A percentile compares a stretch with the other conserved stretches of the same genome.
phyloP scores from a whole-genome alignment of 768 basidiomycete genomes.

The Phlebiopsis flavidoalba region DNA sequence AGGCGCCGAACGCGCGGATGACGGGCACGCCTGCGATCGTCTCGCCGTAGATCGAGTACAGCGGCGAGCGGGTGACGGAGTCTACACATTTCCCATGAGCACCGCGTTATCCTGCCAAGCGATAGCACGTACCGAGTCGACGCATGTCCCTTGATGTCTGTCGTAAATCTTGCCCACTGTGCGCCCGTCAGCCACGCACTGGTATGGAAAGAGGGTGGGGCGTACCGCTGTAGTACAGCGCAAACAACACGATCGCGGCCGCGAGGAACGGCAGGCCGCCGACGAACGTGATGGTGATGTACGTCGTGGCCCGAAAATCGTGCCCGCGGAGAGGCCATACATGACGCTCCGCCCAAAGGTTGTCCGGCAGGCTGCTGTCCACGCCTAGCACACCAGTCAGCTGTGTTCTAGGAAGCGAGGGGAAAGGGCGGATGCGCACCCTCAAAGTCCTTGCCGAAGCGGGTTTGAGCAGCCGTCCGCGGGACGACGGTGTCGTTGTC shows the following conservation, averaged over 20 bases:
- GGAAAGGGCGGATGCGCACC: constrained; percentile 27
- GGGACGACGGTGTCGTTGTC: constrained; percentile 63
- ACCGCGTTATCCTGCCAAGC: too few relatives aligned
- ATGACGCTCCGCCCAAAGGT: constrained; percentile 78
- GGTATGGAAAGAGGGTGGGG: neutral
- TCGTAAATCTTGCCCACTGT: constrained; percentile 49
- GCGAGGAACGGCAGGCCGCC: constrained; percentile 75
- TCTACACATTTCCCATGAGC: too few relatives aligned
- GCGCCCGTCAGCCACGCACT: constrained; percentile 32
- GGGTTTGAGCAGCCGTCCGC: constrained; percentile 75
- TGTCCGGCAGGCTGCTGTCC: constrained; percentile 78
- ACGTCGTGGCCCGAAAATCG: too few relatives aligned
- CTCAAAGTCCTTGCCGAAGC: constrained; percentile 91
- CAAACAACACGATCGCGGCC: constrained; percentile 49
- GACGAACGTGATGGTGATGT: constrained; percentile 69
- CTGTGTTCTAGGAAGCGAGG: neutral
- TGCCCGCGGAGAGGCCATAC: constrained; percentile 62
- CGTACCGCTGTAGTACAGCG: constrained; percentile 70
- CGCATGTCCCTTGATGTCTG: constrained; percentile 88
- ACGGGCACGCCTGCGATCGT: constrained; percentile 48
- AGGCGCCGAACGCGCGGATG: constrained; percentile 82
- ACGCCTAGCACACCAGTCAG: constrained; percentile 46
- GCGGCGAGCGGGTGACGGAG: constrained; percentile 41
- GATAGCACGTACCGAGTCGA: constrained; percentile 58
- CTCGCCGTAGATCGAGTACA: constrained; percentile 49